phyloP scores from a whole-genome alignment of 2,329 filamentous ascomycete genomes.

The Cladophialophora exuberans region DNA sequence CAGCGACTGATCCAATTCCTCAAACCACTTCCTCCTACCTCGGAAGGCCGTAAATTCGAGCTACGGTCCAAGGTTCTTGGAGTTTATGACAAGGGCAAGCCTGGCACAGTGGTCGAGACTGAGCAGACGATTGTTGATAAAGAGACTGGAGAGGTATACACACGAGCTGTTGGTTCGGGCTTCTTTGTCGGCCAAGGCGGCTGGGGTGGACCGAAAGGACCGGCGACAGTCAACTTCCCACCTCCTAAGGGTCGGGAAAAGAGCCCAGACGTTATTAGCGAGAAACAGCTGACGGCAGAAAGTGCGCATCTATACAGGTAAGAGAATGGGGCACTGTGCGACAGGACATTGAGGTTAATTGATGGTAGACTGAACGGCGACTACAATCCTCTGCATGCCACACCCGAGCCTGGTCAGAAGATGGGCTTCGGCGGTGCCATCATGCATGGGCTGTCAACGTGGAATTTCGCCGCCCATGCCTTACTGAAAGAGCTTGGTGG shows the following conservation, averaged over 20 bases:
- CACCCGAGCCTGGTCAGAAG: constrained; percentile 78
- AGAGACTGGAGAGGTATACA: constrained; percentile 70
- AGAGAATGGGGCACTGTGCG: constrained; percentile 22
- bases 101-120: constrained; percentile 78
- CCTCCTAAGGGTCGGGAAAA: constrained; percentile 66
- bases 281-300: constrained; percentile 71
- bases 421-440: constrained; percentile 92
- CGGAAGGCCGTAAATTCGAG: constrained; percentile 74
- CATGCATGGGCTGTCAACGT: constrained; percentile 86
- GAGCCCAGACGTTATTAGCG: constrained; percentile 70
- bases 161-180: constrained; percentile 67
- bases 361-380: constrained; percentile 75
- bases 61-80: constrained; percentile 76
- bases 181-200: constrained; percentile 81
- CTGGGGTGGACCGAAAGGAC: constrained; percentile 91
- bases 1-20: constrained; percentile 79
- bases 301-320: constrained; percentile 74
- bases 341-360: neutral
- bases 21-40: constrained; percentile 73
- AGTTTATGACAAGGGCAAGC: constrained; percentile 87
- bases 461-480: constrained; percentile 77
- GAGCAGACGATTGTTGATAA: constrained; percentile 77
- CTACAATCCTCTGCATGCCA: constrained; percentile 91
- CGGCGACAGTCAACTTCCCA: constrained; percentile 75
- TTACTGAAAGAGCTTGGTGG: constrained; percentile 74